Evolutionary conservation across 2,329 filamentous ascomycete genomes (phyloP).

Genomic region (Microsporum canis): DNA sequence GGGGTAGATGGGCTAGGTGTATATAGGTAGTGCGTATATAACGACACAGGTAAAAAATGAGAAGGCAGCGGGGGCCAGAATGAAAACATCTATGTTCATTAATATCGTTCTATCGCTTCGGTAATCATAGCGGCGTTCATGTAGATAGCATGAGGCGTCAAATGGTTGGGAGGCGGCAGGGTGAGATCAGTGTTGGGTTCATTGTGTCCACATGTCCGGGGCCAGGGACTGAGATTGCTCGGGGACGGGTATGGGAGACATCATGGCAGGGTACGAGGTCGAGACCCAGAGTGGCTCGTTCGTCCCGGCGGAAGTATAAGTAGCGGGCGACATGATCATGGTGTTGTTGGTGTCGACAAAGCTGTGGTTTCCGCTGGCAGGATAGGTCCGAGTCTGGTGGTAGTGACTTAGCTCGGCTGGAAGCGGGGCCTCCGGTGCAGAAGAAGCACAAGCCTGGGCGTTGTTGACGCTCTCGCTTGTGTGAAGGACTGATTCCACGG

Average conservation of each 20-base stretch:
- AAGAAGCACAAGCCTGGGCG: background rate
- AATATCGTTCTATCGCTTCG: background rate
- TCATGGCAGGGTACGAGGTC: constrained; percentile 5
- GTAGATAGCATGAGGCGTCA: background rate
- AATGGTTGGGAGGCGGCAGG: background rate
- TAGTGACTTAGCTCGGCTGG: constrained; percentile 9
- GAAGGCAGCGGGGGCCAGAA: background rate
- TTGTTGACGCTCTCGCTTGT: background rate
- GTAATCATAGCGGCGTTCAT: background rate
- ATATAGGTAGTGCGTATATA: background rate
- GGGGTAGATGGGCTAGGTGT: background rate
- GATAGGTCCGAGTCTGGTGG: constrained; percentile 1
- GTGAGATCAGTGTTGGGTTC: background rate
- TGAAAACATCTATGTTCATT: constrained; percentile 3
- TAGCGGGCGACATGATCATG: background rate
- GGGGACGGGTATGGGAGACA: background rate
- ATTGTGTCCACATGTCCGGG: background rate
- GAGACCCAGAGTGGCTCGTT: constrained; percentile 11
- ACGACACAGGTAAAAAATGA: background rate
- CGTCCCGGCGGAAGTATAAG: constrained; percentile 6
- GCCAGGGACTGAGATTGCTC: background rate
- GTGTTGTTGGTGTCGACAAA: constrained; percentile 3
- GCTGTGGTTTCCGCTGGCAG: background rate
- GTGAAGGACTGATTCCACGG: constrained; percentile 8
- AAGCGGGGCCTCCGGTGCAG: constrained; percentile 6